Evolutionary conservation across 345 rosid species (phyloP), one percentile per base, ranked within the genome.

Genomic region (Cochlearia excelsa): DNA sequence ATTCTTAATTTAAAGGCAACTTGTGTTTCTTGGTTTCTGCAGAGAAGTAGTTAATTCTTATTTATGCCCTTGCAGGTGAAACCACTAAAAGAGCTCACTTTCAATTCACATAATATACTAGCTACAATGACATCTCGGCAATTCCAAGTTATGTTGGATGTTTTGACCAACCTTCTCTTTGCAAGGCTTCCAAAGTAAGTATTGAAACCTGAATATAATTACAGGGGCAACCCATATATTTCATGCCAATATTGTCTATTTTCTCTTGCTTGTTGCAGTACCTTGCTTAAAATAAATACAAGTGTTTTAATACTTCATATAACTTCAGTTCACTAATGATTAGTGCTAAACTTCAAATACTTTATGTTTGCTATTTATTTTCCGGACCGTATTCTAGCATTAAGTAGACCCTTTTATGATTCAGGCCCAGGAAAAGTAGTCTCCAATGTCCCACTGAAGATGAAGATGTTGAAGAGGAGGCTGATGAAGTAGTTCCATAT

Each of bases 101-200:
- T 93, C 77, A 85, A 89, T 71, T 87, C 97, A 16, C 79, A 56
- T 45, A 80, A 85, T 68, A 89, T 93, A 82, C 82, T 79, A 30
- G 97, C 99, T 53, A 74, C 95, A 54, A 93, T 93, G 99, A 93
- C 99, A 11, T 87, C 99, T 65, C 90, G 95, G 38, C 99, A 93
- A 64, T 93, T 89, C 75, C 97, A 89, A 66, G 97, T 93, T 67
- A 89, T 93, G 99, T 72, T 82, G 75, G 96, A 89, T 78, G 99
- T 93, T 65, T 74, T 93, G 86, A 85, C 88, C 30, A 89, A 89
- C 76, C 97, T 93, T 66, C 99, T 93, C 74, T 93, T 93, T 80
- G 97, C 96, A 26, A 82, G 97, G 69, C 92, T 73, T 68, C 99
- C 99, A 81, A 93, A 87, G 99, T 93, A 68, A 85, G 95, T 56